Percentiles rank a stretch among this genome's conserved stretches.
Conservation (phyloP, 371 early-diverging fungal genomes). For the Syncephalastrum contaminatum region DNA sequence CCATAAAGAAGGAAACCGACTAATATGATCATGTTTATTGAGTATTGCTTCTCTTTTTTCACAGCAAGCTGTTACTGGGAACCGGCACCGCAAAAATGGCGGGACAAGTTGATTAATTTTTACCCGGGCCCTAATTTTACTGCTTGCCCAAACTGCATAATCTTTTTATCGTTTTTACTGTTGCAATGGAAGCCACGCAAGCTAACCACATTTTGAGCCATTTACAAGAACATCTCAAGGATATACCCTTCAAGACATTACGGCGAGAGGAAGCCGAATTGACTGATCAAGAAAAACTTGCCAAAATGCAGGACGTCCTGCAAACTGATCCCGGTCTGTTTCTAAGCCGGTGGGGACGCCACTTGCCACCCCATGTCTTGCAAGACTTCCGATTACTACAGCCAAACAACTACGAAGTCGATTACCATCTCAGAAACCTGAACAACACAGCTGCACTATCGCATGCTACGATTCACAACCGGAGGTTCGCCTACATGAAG, state of each 20-base stretch:
- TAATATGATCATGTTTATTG: no score
- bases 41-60: no score
- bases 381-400: constrained; percentile 25
- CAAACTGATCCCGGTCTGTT: constrained; percentile 43
- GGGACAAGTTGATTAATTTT: no score
- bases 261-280: constrained; percentile 34
- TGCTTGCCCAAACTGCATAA: constrained; percentile 1
- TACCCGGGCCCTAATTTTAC: background rate
- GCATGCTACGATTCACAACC: constrained; percentile 27
- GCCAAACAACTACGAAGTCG: constrained; percentile 37
- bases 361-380: constrained; percentile 30
- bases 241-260: constrained; percentile 44
- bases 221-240: constrained; percentile 16
- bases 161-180: no score
- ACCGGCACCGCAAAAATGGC: no score
- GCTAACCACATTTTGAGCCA: background rate
- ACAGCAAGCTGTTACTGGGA: no score
- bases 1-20: no score
- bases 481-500: constrained; percentile 43
- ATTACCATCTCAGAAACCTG: constrained; percentile 31
- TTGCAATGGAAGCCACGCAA: no score
- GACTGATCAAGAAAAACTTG: constrained; percentile 25
- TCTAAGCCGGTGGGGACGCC: constrained; percentile 48
- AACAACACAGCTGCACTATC: constrained; percentile 9
- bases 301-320: constrained; percentile 27